These are phyloP conservation scores for Rhododendron kiyosumense DNA, from an alignment of 148 eudicot genomes.

Conservation along the genomic window DNA sequence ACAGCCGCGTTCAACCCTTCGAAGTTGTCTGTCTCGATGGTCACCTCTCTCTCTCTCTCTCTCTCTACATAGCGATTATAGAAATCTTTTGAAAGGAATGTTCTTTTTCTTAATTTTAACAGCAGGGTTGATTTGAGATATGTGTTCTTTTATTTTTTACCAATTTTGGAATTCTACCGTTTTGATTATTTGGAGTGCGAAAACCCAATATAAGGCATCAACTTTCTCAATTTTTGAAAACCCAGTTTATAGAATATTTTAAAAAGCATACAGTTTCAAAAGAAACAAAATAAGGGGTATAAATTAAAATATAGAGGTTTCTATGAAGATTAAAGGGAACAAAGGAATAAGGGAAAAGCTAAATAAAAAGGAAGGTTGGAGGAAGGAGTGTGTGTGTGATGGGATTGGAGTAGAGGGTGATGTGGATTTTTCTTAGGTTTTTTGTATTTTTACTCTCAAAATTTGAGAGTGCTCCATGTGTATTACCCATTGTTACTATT, in stretches of 20 bases:
- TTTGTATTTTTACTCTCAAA: neutral
- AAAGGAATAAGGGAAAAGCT: neutral
- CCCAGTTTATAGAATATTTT: neutral
- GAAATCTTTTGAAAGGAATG: neutral
- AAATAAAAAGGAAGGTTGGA: neutral
- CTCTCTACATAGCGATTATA: neutral
- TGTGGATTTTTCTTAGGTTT: neutral
- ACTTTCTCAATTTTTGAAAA: neutral
- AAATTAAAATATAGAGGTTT: neutral
- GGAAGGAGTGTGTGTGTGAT: neutral
- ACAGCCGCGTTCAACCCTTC: conserved; percentile 70
- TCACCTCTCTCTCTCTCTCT: conserved; percentile 8
- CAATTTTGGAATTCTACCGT: neutral
- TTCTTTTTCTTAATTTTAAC: neutral
- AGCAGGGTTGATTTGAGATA: neutral
- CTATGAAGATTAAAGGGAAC: neutral
- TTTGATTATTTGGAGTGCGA: neutral
- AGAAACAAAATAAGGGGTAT: neutral
- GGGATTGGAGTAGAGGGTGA: neutral
- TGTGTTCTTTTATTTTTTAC: neutral
- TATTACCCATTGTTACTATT: neutral
- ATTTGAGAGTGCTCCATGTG: neutral
- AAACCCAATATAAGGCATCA: neutral
- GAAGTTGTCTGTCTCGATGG: conserved; percentile 48
- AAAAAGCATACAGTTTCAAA: neutral